A percentile compares a stretch with the other conserved stretches of the same genome.
phyloP scores from a whole-genome alignment of 2,329 filamentous ascomycete genomes.

The Ophiostoma sp. region DNA sequence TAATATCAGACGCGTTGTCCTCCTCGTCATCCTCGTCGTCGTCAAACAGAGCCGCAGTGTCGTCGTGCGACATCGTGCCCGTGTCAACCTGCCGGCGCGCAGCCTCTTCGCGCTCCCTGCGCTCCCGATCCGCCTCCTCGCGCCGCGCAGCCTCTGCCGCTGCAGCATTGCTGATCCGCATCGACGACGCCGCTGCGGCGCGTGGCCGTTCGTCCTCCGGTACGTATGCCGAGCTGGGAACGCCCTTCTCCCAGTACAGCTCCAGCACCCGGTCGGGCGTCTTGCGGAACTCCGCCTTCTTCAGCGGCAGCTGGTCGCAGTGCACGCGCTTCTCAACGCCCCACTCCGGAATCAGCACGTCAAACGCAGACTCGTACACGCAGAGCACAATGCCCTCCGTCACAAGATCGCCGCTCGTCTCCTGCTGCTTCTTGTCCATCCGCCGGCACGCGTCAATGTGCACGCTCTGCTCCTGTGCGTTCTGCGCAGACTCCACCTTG shows the following conservation, averaged over 20 bases:
- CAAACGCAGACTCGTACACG: slow-evolving; percentile 97
- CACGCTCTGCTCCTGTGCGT: slow-evolving; percentile 96
- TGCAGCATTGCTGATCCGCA: slow-evolving; percentile 67
- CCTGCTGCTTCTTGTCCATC: slow-evolving; percentile 88
- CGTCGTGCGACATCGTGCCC: slow-evolving; percentile 86
- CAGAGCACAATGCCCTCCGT: slow-evolving; percentile 93
- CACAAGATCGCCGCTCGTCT: slow-evolving; percentile 84
- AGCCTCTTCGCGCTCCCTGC: slow-evolving; percentile 83
- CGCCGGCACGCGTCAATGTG: slow-evolving; percentile 95
- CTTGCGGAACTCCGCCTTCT: slow-evolving; percentile 99
- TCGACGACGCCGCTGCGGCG: slow-evolving; percentile 56
- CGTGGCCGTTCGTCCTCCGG: slow-evolving; percentile 95
- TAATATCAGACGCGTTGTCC: slow-evolving; percentile 78
- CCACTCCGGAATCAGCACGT: slow-evolving; percentile 95
- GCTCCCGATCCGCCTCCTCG: slow-evolving; percentile 73
- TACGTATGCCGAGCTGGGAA: slow-evolving; percentile 90
- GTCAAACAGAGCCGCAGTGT: slow-evolving; percentile 91
- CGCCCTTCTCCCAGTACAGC: slow-evolving; percentile 99
- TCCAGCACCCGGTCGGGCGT: slow-evolving; percentile 81
- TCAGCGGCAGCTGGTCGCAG: slow-evolving; percentile 92
- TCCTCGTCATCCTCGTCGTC: slow-evolving; percentile 94
- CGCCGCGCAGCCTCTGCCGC: slow-evolving; percentile 68
- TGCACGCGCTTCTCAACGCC: slow-evolving; percentile 99
- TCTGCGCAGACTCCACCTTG: slow-evolving; percentile 97
- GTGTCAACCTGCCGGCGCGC: slow-evolving; percentile 92